Evolutionary conservation across 1,284 basidiomycete species (phyloP).

Genomic region (Sutorius eximius): DNA sequence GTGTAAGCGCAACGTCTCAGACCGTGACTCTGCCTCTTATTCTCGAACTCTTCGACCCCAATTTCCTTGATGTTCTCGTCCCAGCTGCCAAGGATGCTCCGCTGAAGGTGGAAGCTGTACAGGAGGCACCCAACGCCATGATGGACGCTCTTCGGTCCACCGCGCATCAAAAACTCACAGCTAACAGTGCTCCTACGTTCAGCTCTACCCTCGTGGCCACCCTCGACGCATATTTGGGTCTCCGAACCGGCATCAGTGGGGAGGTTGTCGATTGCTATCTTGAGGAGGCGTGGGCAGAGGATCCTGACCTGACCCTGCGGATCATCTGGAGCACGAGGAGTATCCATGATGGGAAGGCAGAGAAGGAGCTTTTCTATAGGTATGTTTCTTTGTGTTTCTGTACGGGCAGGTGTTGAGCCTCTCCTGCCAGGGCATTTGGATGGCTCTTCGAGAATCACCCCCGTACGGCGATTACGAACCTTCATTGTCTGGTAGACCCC

Average conservation of each 20-base stretch:
- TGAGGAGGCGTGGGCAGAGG: constrained; percentile 51
- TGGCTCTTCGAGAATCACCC: constrained; percentile 67
- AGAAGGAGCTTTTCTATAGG: constrained; percentile 56
- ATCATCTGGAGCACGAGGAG: constrained; percentile 63
- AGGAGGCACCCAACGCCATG: constrained; percentile 43
- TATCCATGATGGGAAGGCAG: constrained; percentile 61
- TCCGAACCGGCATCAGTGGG: constrained; percentile 32
- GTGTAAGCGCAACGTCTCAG: constrained; percentile 25
- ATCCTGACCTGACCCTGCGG: constrained; percentile 50
- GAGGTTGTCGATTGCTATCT: constrained; percentile 38
- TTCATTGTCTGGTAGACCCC: constrained; percentile 49
- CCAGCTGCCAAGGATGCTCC: constrained; percentile 26
- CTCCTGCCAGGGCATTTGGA: constrained; percentile 47
- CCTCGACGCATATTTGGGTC: constrained; percentile 51
- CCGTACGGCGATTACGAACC: constrained; percentile 60
- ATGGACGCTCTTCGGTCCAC: constrained; percentile 50
- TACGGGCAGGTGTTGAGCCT: neutral
- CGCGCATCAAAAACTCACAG: constrained; percentile 44
- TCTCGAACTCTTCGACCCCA: constrained; percentile 49
- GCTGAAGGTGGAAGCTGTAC: neutral
- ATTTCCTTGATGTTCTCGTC: constrained; percentile 53
- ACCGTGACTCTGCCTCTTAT: constrained; percentile 46
- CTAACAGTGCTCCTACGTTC: constrained; percentile 48
- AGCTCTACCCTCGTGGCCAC: constrained; percentile 47
- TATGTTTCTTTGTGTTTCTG: constrained; percentile 24